These are phyloP conservation scores for Chrysanthemum lavandulifolium DNA, from an alignment of 129 eudicot genomes.

Conservation along the genomic window DNA sequence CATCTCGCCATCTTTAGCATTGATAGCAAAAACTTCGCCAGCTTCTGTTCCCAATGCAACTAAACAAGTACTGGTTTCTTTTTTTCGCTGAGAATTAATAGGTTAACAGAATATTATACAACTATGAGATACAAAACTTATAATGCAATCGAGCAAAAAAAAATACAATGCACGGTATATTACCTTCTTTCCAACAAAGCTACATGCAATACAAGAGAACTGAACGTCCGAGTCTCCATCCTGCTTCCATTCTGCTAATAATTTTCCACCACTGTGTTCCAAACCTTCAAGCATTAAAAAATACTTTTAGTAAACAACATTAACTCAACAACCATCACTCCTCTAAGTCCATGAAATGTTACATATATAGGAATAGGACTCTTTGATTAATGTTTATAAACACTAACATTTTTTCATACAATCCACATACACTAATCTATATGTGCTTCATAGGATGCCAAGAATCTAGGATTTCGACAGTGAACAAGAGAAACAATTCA, in stretches of 20 bases:
- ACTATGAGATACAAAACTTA: neutral
- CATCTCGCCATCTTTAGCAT: slow-evolving; percentile 34
- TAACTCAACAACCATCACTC: neutral
- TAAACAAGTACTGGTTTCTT: slow-evolving; percentile 40
- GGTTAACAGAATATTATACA: neutral
- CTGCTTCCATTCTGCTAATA: slow-evolving; percentile 48
- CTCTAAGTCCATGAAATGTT: neutral
- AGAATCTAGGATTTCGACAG: too few relatives aligned
- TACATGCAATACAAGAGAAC: slow-evolving; percentile 46
- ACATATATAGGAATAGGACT: neutral
- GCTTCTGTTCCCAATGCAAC: slow-evolving; percentile 50
- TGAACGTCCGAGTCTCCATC: slow-evolving; percentile 28
- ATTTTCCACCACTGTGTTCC: slow-evolving; percentile 55
- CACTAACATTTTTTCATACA: neutral
- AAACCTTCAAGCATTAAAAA: slow-evolving; percentile 37
- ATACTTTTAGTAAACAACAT: neutral
- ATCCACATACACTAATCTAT: neutral
- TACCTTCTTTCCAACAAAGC: slow-evolving; percentile 53
- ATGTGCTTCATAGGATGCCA: too few relatives aligned
- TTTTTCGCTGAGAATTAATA: slow-evolving; percentile 36
- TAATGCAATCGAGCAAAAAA: neutral
- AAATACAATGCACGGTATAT: neutral
- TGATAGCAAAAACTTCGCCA: slow-evolving; percentile 39
- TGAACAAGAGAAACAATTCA: too few relatives aligned
- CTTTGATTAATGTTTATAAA: neutral